Evolutionary conservation across 148 eudicot genomes (phyloP), one percentile per base, ranked within the genome.

Genomic region (Amaranthus cruentus): DNA sequence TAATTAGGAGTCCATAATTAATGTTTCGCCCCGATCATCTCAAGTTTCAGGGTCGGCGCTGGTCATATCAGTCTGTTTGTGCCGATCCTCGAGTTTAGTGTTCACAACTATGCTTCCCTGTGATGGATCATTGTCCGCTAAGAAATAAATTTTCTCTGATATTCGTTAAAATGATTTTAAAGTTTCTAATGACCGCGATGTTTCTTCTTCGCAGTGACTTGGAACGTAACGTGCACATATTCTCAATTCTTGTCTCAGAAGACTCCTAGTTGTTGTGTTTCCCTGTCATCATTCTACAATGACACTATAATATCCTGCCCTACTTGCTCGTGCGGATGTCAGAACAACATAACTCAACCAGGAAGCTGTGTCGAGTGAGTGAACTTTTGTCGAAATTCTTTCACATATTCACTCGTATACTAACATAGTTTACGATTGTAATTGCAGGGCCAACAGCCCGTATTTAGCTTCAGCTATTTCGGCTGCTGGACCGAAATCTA

Each of bases 331-430:
- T 75, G 77, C 57, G 77, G 77, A 3, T 75, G 77, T 62, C 77
- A 75, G 68, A 75, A 48, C 70, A 75, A 75, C 72, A 7, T 67
- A 67, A 67, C 77, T 47, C 71, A 75, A 6, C 77, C 77, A 2
- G 77, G 77, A 67, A 75, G 77, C 42, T 75, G 77, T 67, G 77
- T 75, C 6, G 65, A 75, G 77, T 75, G 66, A 75, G 77, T 28
- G 2, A 28, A 28, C 0, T 1, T 28, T 28, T 28, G 38, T 28
- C 38, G 38, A 28, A 28, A 28, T 28, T 28, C 38, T 28, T 28
- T 28, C 38, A 28, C 38, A 28, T 28, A 0, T 28, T 28, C 38
- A 28, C 38, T 28, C 38, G 38, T 28, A 28, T 28, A 28, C 1
- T 28, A 28, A 28, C 38, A 28, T 28, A 28, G 38, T 28, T 28